Evolutionary conservation across 2,329 filamentous ascomycete genomes (phyloP), one percentile per base, ranked within the genome.

Genomic region (Zasmidium cellare): DNA sequence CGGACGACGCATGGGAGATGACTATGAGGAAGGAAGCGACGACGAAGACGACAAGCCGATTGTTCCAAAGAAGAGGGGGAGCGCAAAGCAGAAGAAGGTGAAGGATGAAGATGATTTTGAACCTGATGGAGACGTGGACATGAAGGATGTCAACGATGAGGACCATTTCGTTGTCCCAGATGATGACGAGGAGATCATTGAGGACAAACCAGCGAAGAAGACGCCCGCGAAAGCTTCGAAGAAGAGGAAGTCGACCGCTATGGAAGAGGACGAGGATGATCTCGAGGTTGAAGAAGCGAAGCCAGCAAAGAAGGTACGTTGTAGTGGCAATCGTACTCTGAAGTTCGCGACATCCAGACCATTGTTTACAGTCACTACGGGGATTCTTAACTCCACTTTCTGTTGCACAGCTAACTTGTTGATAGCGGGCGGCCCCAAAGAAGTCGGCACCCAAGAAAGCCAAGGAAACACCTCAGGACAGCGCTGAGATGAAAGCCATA

Each of bases 401-500:
- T 28, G 11, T 28, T 28, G 25, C 25, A 6, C 11, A 6, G 11
- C 25, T 28, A 11, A 28, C 25, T 28, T 11, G 25, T 6, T 5
- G 6, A 28, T 11, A 28, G 72, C 70, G 80, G 77, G 62, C 66
- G 22, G 59, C 67, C 19, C 65, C 72, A 18, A 61, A 64, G 23
- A 72, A 69, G 68, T 87, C 85, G 63, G 82, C 84, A 1, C 78
- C 83, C 2, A 79, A 79, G 67, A 77, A 82, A 11, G 89, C 90
- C 73, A 90, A 91, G 72, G 80, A 83, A 2, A 83, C 85, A 2
- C 80, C 80, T 6, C 75, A 83, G 2, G 91, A 96, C 68, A 87
- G 86, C 68, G 82, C 87, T 16, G 82, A 84, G 20, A 86, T 96
- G 19, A 87, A 96, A 72, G 86, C 88, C 50, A 97, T 99, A 47